phyloP scores from a whole-genome alignment of 1,139 yeast species.

The Scheffersomyces parashehatae region DNA sequence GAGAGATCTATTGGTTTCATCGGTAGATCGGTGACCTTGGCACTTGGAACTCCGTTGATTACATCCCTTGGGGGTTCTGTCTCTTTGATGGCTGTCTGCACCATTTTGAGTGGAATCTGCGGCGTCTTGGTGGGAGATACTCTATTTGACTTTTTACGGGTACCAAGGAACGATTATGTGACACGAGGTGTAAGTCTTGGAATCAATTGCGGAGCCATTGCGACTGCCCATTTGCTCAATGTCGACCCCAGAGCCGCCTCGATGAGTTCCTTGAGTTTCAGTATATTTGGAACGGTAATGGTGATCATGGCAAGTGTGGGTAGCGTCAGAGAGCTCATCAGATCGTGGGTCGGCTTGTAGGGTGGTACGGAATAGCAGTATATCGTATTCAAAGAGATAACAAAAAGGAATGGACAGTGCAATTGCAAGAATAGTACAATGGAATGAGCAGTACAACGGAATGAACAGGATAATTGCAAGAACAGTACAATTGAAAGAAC shows the following conservation, averaged over 20 bases:
- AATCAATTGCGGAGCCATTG: slow-evolving; percentile 78
- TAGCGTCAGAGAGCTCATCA: slow-evolving; percentile 28
- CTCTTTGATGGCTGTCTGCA: slow-evolving; percentile 75
- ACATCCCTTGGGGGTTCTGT: slow-evolving; percentile 65
- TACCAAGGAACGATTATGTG: slow-evolving; percentile 65
- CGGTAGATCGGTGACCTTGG: slow-evolving; percentile 80
- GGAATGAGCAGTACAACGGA: no score
- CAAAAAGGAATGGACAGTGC: no score
- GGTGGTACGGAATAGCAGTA: no score
- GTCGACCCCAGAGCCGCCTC: slow-evolving; percentile 82
- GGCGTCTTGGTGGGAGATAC: slow-evolving; percentile 71
- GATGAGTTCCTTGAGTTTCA: slow-evolving; percentile 70
- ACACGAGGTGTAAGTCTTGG: slow-evolving; percentile 78
- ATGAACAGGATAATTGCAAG: no score
- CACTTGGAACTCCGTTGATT: slow-evolving; percentile 75
- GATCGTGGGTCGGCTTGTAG: slow-evolving; percentile 30
- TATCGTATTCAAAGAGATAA: no score
- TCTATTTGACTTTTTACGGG: slow-evolving; percentile 45
- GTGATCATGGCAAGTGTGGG: slow-evolving; percentile 64
- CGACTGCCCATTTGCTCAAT: slow-evolving; percentile 70
- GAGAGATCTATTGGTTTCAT: slow-evolving; percentile 69
- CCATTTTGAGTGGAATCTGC: slow-evolving; percentile 73
- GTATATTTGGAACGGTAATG: slow-evolving; percentile 72
- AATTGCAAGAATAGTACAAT: no score
- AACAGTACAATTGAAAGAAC: no score